A percentile compares a stretch with the other conserved stretches of the same genome.
Conservation (phyloP, 2,329 filamentous ascomycete species). For the Mycosphaerella sp. region DNA sequence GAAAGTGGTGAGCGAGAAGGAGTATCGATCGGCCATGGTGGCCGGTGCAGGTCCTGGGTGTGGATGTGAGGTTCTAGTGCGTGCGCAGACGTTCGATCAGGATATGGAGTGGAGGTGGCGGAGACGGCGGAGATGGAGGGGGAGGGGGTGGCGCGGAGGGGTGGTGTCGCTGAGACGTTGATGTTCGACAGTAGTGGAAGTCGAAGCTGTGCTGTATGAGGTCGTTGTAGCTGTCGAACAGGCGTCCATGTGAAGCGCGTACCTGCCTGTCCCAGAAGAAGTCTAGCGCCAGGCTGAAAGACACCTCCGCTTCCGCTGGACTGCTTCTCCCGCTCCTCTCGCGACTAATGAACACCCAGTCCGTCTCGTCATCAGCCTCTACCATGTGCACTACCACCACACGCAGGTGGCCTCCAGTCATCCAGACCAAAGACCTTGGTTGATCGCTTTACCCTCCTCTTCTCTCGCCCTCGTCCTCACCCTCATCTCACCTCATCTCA, state of each 20-base stretch:
- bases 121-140: too few species aligned
- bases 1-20: conserved; percentile 98
- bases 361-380: background rate
- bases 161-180: background rate
- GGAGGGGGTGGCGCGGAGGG: too few species aligned
- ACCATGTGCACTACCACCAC: background rate
- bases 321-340: background rate
- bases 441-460: conserved; percentile 2
- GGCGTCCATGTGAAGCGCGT: background rate
- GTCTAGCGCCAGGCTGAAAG: background rate
- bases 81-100: too few species aligned
- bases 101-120: too few species aligned
- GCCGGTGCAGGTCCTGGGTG: conserved; percentile 15
- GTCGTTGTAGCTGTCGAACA: background rate
- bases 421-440: conserved; percentile 3
- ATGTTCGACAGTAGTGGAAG: background rate
- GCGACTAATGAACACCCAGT: background rate
- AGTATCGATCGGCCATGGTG: conserved; percentile 95
- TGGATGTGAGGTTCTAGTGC: too few species aligned
- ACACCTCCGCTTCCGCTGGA: background rate
- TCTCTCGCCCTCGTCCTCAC: background rate
- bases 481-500: too few species aligned
- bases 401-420: background rate
- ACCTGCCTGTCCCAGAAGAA: background rate
- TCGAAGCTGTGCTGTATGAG: too few species aligned